phyloP scores from a whole-genome alignment of 352 stramenopile genomes.

The Phytophthora chlamydospora region DNA sequence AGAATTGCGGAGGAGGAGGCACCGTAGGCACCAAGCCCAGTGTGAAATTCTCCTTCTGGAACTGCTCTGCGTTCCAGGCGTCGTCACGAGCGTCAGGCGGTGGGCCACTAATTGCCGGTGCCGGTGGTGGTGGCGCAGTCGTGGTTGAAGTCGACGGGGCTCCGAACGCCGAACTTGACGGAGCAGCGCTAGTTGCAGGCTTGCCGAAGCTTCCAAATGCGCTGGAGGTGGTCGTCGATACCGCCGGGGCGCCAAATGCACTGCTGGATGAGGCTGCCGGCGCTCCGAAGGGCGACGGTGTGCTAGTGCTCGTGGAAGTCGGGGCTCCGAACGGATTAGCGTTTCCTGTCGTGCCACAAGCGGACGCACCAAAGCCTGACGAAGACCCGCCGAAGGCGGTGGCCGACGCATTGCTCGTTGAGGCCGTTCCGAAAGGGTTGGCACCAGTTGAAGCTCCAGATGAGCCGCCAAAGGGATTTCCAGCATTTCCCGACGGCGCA shows the following conservation, averaged over 20 bases:
- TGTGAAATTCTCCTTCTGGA: conserved; percentile 52
- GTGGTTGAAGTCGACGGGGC: conserved; percentile 6
- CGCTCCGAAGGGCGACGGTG: conserved; percentile 29
- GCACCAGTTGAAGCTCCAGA: conserved; percentile 16
- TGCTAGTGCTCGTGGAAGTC: conserved; percentile 13
- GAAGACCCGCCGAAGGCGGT: conserved; percentile 26
- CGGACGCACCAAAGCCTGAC: conserved; percentile 21
- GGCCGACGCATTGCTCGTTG: conserved; percentile 7
- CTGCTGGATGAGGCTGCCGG: conserved; percentile 29
- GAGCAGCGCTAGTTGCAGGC: conserved; percentile 10
- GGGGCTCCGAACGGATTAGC: conserved; percentile 29
- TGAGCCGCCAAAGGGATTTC: conserved; percentile 29
- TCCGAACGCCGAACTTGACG: conserved; percentile 22
- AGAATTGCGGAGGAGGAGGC: conserved; percentile 62
- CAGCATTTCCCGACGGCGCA: conserved; percentile 10
- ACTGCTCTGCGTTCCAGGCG: conserved; percentile 69
- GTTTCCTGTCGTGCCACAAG: conserved; percentile 12
- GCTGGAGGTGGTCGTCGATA: conserved; percentile 13
- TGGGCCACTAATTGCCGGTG: conserved; percentile 19
- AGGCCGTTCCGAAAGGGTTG: conserved; percentile 26
- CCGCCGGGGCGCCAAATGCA: conserved; percentile 38
- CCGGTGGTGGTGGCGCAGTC: conserved; percentile 15
- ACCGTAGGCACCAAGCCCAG: conserved; percentile 69
- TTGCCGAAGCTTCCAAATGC: conserved; percentile 24
- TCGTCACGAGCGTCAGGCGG: conserved; percentile 52